These are phyloP conservation scores for Wickerhamiella sorbophila DNA, from an alignment of 805 yeast genomes.

Conservation along the genomic window DNA sequence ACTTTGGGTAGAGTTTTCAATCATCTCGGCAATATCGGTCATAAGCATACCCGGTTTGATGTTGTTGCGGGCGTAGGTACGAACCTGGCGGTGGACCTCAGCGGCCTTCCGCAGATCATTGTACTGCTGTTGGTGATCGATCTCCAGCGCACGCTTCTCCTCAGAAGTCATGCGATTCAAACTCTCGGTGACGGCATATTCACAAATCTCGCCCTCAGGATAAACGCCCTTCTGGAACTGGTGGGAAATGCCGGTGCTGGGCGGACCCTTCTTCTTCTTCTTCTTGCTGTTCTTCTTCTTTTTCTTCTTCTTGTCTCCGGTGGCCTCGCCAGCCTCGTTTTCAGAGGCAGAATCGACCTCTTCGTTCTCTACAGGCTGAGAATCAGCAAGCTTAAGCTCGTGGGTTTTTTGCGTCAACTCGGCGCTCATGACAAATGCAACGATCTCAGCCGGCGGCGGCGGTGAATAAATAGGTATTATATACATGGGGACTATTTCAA, in stretches of 20 bases:
- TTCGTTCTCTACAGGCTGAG: slow-evolving; percentile 16
- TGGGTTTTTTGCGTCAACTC: slow-evolving; percentile 6
- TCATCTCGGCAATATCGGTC: slow-evolving; percentile 76
- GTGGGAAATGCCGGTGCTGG: slow-evolving; percentile 47
- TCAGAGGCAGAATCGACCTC: slow-evolving; percentile 13
- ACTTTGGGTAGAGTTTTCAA: slow-evolving; percentile 72
- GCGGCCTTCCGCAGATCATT: slow-evolving; percentile 91
- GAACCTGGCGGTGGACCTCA: slow-evolving; percentile 84
- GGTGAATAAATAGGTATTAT: no score
- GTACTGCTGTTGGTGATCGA: slow-evolving; percentile 42
- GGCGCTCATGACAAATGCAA: background rate
- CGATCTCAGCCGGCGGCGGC: no score
- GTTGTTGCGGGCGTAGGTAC: slow-evolving; percentile 58
- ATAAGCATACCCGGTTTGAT: slow-evolving; percentile 87
- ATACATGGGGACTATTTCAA: no score
- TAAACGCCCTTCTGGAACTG: slow-evolving; percentile 47
- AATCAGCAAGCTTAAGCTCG: slow-evolving; percentile 10
- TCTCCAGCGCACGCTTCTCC: slow-evolving; percentile 67
- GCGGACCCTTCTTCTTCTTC: slow-evolving; percentile 33
- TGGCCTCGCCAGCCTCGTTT: slow-evolving; percentile 19
- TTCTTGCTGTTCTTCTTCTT: slow-evolving; percentile 47
- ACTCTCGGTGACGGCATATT: slow-evolving; percentile 8
- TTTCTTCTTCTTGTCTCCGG: slow-evolving; percentile 26
- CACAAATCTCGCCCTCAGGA: slow-evolving; percentile 17
- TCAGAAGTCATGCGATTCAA: slow-evolving; percentile 64